A percentile compares a stretch with the other conserved stretches of the same genome.
These are phyloP conservation scores for Paramecium sonneborni DNA, from an alignment of 73 alveolate genomes.

Conservation along the genomic window DNA sequence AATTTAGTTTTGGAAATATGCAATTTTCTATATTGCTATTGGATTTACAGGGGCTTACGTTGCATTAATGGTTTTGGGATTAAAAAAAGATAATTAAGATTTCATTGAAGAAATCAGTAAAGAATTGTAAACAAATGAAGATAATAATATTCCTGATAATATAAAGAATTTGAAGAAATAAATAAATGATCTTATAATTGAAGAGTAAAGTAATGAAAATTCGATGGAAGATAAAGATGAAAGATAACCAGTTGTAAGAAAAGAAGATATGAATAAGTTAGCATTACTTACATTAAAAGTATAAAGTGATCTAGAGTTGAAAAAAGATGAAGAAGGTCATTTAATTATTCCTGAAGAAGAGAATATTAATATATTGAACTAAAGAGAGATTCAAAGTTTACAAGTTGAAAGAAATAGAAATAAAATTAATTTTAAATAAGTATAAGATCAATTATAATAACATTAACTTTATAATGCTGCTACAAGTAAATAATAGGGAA, in stretches of 20 bases:
- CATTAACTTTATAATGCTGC: background rate
- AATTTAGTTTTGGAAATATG: conserved; percentile 13
- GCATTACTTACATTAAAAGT: background rate
- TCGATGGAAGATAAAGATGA: background rate
- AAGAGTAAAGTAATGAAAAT: background rate
- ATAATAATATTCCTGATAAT: background rate
- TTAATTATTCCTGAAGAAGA: background rate
- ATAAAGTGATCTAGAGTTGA: background rate
- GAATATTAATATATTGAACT: background rate
- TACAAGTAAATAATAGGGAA: background rate
- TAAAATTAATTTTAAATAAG: background rate
- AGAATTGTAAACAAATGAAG: background rate
- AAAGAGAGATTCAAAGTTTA: background rate
- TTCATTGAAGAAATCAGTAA: background rate
- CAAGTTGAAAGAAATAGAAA: background rate
- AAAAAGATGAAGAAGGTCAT: background rate
- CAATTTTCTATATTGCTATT: background rate
- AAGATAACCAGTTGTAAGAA: background rate
- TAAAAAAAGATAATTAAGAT: background rate
- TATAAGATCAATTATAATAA: background rate
- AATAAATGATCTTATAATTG: background rate
- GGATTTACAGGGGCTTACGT: conserved; percentile 7
- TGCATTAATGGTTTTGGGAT: background rate
- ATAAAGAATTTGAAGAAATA: background rate
- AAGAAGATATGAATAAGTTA: background rate